Conservation (phyloP, 225 moss, liverwort and hornwort genomes). For the Polytrichum formosum region DNA sequence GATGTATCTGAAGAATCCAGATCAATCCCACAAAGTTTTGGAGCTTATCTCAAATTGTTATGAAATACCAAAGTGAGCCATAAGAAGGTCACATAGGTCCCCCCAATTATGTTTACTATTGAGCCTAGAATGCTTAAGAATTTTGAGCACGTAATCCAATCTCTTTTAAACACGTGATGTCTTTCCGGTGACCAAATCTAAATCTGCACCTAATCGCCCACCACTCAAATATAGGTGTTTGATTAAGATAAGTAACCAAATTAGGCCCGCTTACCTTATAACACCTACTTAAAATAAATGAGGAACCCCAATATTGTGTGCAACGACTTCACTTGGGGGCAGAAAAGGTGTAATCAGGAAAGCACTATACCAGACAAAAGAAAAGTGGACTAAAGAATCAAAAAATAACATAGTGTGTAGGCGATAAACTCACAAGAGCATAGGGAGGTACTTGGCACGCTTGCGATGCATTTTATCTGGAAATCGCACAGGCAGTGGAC, state of each 20-base stretch:
- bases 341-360: neutral
- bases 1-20: neutral
- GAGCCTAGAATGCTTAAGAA: too few relatives aligned
- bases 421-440: constrained; percentile 50
- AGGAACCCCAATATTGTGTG: too few relatives aligned
- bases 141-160: too few relatives aligned
- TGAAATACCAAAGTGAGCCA: neutral
- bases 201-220: too few relatives aligned
- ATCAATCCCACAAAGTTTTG: neutral
- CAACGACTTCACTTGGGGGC: neutral
- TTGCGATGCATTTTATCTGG: constrained; percentile 72
- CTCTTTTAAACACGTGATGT: too few relatives aligned
- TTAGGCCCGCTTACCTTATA: too few relatives aligned
- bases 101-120: too few relatives aligned
- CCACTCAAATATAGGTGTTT: too few relatives aligned
- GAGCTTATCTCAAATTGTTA: neutral
- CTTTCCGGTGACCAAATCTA: too few relatives aligned
- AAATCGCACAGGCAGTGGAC: constrained; percentile 29
- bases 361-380: neutral
- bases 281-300: too few relatives aligned
- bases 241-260: too few relatives aligned
- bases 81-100: too few relatives aligned
- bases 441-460: constrained; percentile 67
- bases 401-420: neutral
- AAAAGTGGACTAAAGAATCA: constrained; percentile 1